Evolutionary conservation across 1,139 yeast species (phyloP).

Genomic region (Spathaspora sp.): DNA sequence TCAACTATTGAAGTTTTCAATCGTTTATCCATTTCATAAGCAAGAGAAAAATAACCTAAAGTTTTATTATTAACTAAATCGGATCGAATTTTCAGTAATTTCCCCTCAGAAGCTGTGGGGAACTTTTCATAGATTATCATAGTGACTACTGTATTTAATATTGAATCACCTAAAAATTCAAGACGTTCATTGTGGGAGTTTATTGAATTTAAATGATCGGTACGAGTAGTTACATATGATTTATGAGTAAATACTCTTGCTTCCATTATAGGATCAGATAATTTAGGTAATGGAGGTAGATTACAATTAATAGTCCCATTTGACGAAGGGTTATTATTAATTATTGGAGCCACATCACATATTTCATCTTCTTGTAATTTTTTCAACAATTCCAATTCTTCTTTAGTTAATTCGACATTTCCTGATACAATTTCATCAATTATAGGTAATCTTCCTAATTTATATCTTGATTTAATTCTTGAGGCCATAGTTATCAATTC

Average conservation of each 20-base stretch:
- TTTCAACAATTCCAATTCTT: conserved; percentile 9
- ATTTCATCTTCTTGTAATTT: conserved; percentile 7
- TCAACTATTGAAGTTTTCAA: conserved; percentile 48
- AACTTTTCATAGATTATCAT: conserved; percentile 62
- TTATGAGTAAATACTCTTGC: conserved; percentile 81
- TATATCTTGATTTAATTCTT: conserved; percentile 54
- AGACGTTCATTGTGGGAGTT: conserved; percentile 81
- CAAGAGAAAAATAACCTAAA: conserved; percentile 66
- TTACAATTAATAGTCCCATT: conserved; percentile 28
- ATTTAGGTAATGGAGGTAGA: conserved; percentile 66
- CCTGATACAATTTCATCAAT: conserved; percentile 45
- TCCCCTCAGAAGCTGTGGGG: conserved; percentile 80
- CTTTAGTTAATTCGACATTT: conserved; percentile 9
- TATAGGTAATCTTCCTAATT: conserved; percentile 44
- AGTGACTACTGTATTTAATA: conserved; percentile 73
- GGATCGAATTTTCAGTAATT: conserved; percentile 69
- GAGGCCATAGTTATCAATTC: conserved; percentile 59
- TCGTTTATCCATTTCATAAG: conserved; percentile 67
- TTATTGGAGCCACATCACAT: conserved; percentile 12
- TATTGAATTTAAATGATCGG: conserved; percentile 49
- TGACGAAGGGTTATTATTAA: conserved; percentile 15
- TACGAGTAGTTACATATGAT: conserved; percentile 63
- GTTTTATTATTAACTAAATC: conserved; percentile 73
- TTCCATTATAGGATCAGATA: conserved; percentile 56
- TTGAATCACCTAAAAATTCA: conserved; percentile 92